phyloP scores from a whole-genome alignment of 306 rosid species.

The barrel medic (Medicago truncatula) region MtrunA17r5.0-ANR NC_053043.1:13277501-13278000 shows the following conservation, averaged over 20 bases:
- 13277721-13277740: conserved; percentile 54
- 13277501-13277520: conserved; percentile 50
- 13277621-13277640: conserved; percentile 44
- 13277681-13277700: conserved; percentile 38
- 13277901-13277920: conserved; percentile 57
- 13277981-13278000: conserved; percentile 49
- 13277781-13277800: conserved; percentile 42
- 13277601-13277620: conserved; percentile 48
- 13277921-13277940: conserved; percentile 62
- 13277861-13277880: conserved; percentile 67
- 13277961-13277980: conserved; percentile 51
- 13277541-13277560: conserved; percentile 63
- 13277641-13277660: conserved; percentile 58
- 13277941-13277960: conserved; percentile 47
- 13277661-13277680: conserved; percentile 46
- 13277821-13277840: conserved; percentile 87
- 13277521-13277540: conserved; percentile 67
- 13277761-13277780: conserved; percentile 39
- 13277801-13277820: conserved; percentile 88
- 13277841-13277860: conserved; percentile 73
- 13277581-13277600: conserved; percentile 46
- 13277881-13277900: conserved; percentile 51
- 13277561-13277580: conserved; percentile 52
- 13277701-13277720: conserved; percentile 32
- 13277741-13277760: conserved; percentile 48